Percentiles rank a stretch among this genome's conserved stretches.
phyloP scores from a whole-genome alignment of 73 alveolate genomes.

The Tetrahymena malaccensis region DNA sequence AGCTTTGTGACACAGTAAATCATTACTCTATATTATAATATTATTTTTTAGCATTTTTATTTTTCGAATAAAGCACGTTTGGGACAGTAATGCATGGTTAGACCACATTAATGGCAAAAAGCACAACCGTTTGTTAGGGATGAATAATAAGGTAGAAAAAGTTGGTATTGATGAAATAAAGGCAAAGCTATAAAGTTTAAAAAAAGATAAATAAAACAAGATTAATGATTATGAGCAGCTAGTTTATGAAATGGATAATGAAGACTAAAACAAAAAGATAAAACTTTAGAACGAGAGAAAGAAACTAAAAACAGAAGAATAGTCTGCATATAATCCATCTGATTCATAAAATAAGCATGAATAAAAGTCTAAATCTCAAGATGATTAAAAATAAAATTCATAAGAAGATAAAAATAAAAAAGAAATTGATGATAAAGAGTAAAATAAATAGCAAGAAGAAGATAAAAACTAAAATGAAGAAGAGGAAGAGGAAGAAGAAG shows the following conservation, averaged over 20 bases:
- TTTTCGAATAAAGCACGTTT: not conserved
- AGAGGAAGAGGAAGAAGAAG: not conserved
- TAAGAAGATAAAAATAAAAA: not conserved
- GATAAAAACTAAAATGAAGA: not conserved
- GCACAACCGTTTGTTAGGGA: constrained; percentile 22
- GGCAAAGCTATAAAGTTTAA: not conserved
- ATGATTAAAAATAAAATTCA: not conserved
- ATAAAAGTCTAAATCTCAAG: not conserved
- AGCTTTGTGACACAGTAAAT: constrained; percentile 14
- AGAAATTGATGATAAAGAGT: not conserved
- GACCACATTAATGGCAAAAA: constrained; percentile 8
- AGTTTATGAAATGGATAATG: not conserved
- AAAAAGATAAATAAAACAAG: not conserved
- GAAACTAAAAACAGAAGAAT: not conserved
- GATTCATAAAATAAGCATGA: not conserved
- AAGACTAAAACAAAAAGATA: not conserved
- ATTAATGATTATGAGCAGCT: not conserved
- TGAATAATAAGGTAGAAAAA: constrained; percentile 29
- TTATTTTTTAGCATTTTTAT: not conserved
- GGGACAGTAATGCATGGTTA: constrained; percentile 20
- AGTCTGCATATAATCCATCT: not conserved
- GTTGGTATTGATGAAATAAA: not conserved
- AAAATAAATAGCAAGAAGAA: not conserved
- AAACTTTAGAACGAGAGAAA: not conserved
- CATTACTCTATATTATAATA: not conserved